Evolutionary conservation across 2,329 filamentous ascomycete genomes (phyloP).

Genomic region (Alternaria tenuissima): DNA sequence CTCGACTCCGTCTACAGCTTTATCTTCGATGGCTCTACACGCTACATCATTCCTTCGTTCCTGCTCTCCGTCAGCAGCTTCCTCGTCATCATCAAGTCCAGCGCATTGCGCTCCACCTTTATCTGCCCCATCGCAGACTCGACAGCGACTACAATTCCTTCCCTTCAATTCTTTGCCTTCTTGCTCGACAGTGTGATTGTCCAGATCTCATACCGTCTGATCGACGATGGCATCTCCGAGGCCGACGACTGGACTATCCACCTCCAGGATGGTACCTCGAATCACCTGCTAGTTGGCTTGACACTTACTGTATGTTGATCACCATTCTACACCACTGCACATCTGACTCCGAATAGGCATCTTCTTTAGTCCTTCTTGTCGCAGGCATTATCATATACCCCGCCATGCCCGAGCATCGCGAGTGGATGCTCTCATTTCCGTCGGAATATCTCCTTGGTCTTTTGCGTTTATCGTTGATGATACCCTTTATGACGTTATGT

Average conservation of each 20-base stretch:
- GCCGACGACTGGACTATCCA: conserved; percentile 36
- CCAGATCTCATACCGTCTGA: conserved; percentile 35
- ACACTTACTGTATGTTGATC: conserved; percentile 37
- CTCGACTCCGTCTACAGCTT: conserved; percentile 40
- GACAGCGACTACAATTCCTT: conserved; percentile 35
- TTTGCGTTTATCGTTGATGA: conserved; percentile 48
- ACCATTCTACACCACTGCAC: background rate
- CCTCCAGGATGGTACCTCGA: conserved; percentile 38
- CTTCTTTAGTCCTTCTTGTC: conserved; percentile 40
- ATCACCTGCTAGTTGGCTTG: conserved; percentile 38
- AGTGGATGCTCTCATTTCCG: conserved; percentile 45
- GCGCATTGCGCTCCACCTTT: conserved; percentile 41
- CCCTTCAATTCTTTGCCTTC: conserved; percentile 42
- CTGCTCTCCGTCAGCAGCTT: conserved; percentile 44
- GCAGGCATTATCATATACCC: conserved; percentile 40
- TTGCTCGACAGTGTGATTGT: conserved; percentile 39
- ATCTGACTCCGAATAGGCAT: conserved; percentile 37
- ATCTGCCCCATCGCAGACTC: conserved; percentile 42
- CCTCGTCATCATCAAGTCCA: conserved; percentile 40
- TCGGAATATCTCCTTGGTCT: conserved; percentile 45
- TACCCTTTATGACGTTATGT: conserved; percentile 50
- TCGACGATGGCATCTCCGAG: conserved; percentile 38
- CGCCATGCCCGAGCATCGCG: conserved; percentile 45
- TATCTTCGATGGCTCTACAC: conserved; percentile 38
- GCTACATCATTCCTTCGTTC: conserved; percentile 43